Evolutionary conservation across 352 stramenopile species (phyloP).

Genomic region (Globisporangium irregulare): DNA sequence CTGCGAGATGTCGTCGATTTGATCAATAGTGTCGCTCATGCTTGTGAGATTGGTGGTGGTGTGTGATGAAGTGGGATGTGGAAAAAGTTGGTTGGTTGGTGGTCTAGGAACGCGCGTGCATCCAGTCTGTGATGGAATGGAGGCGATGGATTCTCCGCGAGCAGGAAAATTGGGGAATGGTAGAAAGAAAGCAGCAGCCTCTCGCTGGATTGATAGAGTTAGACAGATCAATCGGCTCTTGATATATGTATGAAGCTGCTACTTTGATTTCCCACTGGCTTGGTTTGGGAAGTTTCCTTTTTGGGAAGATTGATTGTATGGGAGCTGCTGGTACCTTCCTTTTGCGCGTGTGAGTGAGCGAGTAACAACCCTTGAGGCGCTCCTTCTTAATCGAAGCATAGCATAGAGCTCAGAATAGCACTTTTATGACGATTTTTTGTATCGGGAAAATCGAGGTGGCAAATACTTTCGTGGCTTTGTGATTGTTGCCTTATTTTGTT

Average conservation of each 20-base stretch:
- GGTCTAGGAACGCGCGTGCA: too few relatives aligned
- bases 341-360: background rate
- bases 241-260: background rate
- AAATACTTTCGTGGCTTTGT: background rate
- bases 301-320: background rate
- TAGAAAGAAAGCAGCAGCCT: conserved; percentile 2
- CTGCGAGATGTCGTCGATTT: background rate
- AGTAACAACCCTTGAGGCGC: background rate
- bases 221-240: background rate
- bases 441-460: background rate
- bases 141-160: background rate
- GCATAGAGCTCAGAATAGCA: background rate
- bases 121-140: background rate
- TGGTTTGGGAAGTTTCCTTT: background rate
- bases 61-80: background rate
- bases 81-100: background rate
- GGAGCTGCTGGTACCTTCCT: background rate
- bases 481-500: background rate
- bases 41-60: background rate
- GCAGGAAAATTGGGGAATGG: conserved; percentile 6
- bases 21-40: background rate
- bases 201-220: background rate
- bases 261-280: background rate
- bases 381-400: conserved; percentile 1
- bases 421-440: background rate